These are phyloP conservation scores for Naganishia vishniacii DNA, from an alignment of 768 basidiomycete genomes.

Conservation along the genomic window DNA sequence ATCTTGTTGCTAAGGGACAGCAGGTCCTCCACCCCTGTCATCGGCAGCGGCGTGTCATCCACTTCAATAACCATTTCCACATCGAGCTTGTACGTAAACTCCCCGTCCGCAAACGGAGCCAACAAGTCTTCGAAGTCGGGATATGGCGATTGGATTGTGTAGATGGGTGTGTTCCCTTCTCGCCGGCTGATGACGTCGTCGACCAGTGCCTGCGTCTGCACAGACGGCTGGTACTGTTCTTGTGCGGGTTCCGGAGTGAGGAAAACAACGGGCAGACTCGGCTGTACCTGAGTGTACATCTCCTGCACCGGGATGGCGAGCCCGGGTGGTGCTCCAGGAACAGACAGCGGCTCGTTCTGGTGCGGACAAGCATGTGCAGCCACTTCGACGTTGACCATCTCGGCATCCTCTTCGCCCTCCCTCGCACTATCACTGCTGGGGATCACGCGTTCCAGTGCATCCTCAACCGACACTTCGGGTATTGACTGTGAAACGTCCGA, in stretches of 20 bases:
- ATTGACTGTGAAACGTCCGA: slow-evolving; percentile 13
- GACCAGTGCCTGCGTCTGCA: slow-evolving; percentile 71
- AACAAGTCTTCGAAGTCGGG: slow-evolving; percentile 32
- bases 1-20: slow-evolving; percentile 22
- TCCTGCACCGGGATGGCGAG: neutral
- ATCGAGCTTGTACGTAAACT: slow-evolving; percentile 29
- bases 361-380: neutral
- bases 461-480: neutral
- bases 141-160: slow-evolving; percentile 32
- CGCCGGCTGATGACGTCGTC: slow-evolving; percentile 75
- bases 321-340: slow-evolving; percentile 2
- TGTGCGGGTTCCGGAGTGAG: neutral
- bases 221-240: slow-evolving; percentile 70
- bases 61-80: slow-evolving; percentile 23
- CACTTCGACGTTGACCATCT: neutral
- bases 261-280: slow-evolving; percentile 1
- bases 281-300: neutral
- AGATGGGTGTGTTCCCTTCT: slow-evolving; percentile 48
- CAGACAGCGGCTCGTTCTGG: neutral
- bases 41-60: slow-evolving; percentile 16
- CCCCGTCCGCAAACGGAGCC: slow-evolving; percentile 28
- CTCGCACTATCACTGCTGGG: neutral
- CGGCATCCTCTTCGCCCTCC: neutral
- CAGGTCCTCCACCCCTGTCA: slow-evolving; percentile 25
- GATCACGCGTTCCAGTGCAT: neutral